These are phyloP conservation scores for Dryadomyces quercus-mongolicae DNA, from an alignment of 2,329 filamentous ascomycete genomes.

Conservation along the genomic window DNA sequence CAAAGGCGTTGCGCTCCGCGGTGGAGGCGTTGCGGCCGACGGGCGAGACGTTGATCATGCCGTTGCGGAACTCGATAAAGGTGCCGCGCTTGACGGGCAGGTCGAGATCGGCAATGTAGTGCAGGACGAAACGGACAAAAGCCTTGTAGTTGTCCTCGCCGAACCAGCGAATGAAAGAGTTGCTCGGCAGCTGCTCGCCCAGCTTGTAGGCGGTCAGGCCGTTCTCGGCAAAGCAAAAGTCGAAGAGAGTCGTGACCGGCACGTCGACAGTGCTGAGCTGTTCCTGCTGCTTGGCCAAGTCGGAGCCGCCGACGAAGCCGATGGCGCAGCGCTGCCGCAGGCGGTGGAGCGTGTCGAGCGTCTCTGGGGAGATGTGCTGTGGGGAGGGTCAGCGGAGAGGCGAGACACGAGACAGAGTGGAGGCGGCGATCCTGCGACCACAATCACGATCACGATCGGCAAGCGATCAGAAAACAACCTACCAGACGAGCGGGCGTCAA, in stretches of 20 bases:
- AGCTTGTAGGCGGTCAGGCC: constrained; percentile 83
- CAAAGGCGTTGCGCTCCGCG: constrained; percentile 70
- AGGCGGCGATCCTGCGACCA: too few species aligned
- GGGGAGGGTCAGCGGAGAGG: constrained; percentile 1
- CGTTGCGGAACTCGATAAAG: constrained; percentile 80
- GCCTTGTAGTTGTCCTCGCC: constrained; percentile 76
- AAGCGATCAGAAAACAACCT: constrained; percentile 4
- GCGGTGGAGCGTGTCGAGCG: constrained; percentile 65
- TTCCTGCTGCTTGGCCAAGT: constrained; percentile 90
- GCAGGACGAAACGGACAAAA: constrained; percentile 63
- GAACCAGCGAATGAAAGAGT: constrained; percentile 84
- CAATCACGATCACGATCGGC: too few species aligned
- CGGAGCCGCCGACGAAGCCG: constrained; percentile 85
- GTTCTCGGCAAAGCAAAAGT: constrained; percentile 97
- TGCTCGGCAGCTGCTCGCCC: constrained; percentile 61
- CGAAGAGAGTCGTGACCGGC: constrained; percentile 77
- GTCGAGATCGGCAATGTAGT: constrained; percentile 75
- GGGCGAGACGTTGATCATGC: constrained; percentile 80
- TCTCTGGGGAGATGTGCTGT: constrained; percentile 63
- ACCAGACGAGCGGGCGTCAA: constrained; percentile 74
- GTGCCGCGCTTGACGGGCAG: constrained; percentile 75
- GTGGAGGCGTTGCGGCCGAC: constrained; percentile 76
- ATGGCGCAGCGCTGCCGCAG: constrained; percentile 83
- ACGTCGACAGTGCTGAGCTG: constrained; percentile 62
- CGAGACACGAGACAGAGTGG: too few species aligned